These are phyloP conservation scores for Verbena officinalis DNA, from an alignment of 257 asterid genomes.

Conservation along the genomic window DNA sequence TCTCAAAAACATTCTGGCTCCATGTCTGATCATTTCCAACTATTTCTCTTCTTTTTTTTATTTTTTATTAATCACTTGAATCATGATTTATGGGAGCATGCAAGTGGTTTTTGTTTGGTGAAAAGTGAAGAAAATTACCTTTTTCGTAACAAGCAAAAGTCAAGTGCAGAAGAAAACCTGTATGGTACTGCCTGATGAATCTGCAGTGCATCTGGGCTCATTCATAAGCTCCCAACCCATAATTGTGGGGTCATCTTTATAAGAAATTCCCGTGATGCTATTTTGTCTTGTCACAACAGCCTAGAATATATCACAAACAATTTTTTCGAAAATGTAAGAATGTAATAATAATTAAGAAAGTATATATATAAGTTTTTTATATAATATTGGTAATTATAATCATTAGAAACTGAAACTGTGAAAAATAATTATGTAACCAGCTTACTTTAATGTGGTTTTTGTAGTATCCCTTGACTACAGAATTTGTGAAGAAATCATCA, in stretches of 20 bases:
- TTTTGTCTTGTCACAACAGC: constrained; percentile 62
- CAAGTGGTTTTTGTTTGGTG: background rate
- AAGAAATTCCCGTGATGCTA: constrained; percentile 53
- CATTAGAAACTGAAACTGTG: no score
- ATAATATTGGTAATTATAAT: background rate
- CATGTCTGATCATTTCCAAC: no score
- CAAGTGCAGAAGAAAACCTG: constrained; percentile 37
- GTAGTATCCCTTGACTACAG: constrained; percentile 48
- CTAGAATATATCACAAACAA: constrained; percentile 31
- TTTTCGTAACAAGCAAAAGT: background rate
- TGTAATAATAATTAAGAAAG: no score
- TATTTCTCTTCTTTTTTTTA: no score
- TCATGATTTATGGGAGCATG: no score
- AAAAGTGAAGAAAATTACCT: background rate
- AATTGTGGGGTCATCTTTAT: constrained; percentile 72
- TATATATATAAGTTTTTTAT: no score
- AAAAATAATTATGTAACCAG: background rate
- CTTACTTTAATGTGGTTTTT: constrained; percentile 66
- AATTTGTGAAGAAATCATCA: constrained; percentile 67
- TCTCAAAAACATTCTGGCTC: no score
- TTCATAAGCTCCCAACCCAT: constrained; percentile 92
- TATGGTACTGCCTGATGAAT: constrained; percentile 50
- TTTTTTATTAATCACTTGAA: no score
- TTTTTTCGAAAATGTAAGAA: background rate
- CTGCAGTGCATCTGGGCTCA: constrained; percentile 71